phyloP scores from a whole-genome alignment of 495 filamentous ascomycete species.

The Tuber microsphaerosporum region DNA sequence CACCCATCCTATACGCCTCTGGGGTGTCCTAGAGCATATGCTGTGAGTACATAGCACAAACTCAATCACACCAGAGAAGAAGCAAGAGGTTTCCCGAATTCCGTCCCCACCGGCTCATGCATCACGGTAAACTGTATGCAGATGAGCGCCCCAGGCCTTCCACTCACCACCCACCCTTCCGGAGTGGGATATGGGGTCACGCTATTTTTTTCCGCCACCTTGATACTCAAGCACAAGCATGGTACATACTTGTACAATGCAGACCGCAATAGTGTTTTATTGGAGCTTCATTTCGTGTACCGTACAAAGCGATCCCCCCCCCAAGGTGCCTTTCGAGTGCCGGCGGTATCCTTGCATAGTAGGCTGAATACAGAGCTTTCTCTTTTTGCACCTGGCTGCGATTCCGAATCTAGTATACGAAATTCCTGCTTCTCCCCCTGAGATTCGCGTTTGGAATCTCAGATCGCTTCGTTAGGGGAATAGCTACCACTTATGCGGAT shows the following conservation, averaged over 20 bases:
- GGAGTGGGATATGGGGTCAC: background rate
- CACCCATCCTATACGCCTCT: background rate
- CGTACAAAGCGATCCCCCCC: background rate
- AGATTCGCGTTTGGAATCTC: background rate
- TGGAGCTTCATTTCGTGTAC: background rate
- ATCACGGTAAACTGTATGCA: background rate
- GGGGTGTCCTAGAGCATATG: background rate
- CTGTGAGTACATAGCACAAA: background rate
- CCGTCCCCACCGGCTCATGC: background rate
- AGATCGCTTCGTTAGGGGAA: background rate
- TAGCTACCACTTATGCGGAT: background rate
- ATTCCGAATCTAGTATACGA: background rate
- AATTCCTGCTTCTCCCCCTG: background rate
- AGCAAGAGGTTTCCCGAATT: background rate
- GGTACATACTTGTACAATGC: background rate
- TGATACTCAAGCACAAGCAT: background rate
- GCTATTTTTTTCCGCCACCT: background rate
- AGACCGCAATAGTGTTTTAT: background rate
- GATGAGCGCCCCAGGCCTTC: background rate
- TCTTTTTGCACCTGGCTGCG: background rate
- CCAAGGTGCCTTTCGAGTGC: background rate
- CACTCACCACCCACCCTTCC: background rate
- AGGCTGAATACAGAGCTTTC: background rate
- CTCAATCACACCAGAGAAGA: background rate
- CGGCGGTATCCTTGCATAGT: background rate